A percentile compares a stretch with the other conserved stretches of the same genome.
Conservation (phyloP, 768 basidiomycete species). For the Gelatoporia subvermispora region DNA sequence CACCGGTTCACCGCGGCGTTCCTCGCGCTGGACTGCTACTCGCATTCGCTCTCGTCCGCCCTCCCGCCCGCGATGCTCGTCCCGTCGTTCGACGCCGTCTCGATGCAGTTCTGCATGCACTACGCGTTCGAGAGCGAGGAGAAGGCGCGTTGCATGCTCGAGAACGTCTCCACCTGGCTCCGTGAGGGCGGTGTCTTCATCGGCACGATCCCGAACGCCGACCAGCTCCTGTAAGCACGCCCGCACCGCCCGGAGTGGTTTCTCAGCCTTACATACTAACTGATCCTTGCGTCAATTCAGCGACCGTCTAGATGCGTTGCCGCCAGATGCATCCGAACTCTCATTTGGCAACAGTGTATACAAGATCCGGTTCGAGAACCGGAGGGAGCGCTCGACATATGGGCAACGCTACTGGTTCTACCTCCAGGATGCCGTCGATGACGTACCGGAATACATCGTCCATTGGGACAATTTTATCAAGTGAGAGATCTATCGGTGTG, state of each 20-base stretch:
- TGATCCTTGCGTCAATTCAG: conserved; percentile 35
- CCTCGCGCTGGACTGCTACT: conserved; percentile 85
- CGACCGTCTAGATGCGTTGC: conserved; percentile 65
- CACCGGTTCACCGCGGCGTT: conserved; percentile 75
- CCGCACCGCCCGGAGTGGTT: neutral
- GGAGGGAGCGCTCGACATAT: conserved; percentile 56
- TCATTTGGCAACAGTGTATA: conserved; percentile 91
- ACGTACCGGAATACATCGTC: conserved; percentile 98
- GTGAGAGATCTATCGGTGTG: conserved; percentile 40
- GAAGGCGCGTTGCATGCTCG: conserved; percentile 88
- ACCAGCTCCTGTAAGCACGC: conserved; percentile 66
- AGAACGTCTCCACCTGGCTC: conserved; percentile 80
- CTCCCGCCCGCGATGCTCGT: conserved; percentile 57
- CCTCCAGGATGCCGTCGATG: conserved; percentile 90
- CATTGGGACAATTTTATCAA: conserved; percentile 87
- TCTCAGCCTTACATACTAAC: neutral
- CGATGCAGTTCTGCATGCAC: conserved; percentile 99
- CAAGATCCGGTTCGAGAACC: conserved; percentile 79
- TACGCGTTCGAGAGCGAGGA: conserved; percentile 92
- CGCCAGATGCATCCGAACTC: conserved; percentile 60
- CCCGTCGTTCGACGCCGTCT: conserved; percentile 85
- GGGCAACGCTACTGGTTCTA: conserved; percentile 95
- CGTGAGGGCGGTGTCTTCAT: conserved; percentile 86
- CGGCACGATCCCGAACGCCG: conserved; percentile 93
- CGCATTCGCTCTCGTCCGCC: conserved; percentile 62